Evolutionary conservation across 2,329 filamentous ascomycete species (phyloP).

Genomic region (Aspergillus latus): DNA sequence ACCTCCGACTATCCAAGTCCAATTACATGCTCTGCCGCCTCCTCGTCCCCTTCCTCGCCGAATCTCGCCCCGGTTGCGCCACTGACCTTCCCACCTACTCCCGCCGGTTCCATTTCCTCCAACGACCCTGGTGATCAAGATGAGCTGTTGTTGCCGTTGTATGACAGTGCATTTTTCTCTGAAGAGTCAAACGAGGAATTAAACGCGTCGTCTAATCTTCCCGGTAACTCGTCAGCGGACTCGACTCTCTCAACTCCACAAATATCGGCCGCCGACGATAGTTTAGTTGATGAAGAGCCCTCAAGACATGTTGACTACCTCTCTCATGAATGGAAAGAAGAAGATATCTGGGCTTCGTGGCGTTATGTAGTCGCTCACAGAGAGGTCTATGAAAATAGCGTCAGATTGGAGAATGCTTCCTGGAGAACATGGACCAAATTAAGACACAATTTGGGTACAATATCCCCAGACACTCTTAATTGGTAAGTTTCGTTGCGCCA

Average conservation of each 20-base stretch:
- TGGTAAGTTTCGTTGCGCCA: slow-evolving; percentile 62
- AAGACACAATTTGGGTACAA: slow-evolving; percentile 80
- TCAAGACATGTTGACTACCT: slow-evolving; percentile 93
- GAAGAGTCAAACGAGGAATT: slow-evolving; percentile 40
- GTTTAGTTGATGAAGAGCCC: slow-evolving; percentile 69
- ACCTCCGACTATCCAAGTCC: slow-evolving; percentile 27
- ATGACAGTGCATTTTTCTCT: slow-evolving; percentile 49
- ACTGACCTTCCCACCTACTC: slow-evolving; percentile 35
- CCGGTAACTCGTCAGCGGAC: slow-evolving; percentile 33
- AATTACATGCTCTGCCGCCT: slow-evolving; percentile 34
- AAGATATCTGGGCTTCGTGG: slow-evolving; percentile 98
- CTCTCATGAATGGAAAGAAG: slow-evolving; percentile 88
- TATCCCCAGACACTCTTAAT: slow-evolving; percentile 88
- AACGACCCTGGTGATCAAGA: slow-evolving; percentile 28
- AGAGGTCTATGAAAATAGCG: slow-evolving; percentile 75
- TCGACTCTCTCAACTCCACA: slow-evolving; percentile 61
- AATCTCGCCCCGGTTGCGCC: slow-evolving; percentile 32
- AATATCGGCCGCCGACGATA: slow-evolving; percentile 73
- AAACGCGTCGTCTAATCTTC: slow-evolving; percentile 23
- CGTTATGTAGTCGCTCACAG: slow-evolving; percentile 82
- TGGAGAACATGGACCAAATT: slow-evolving; percentile 97
- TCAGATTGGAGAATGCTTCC: slow-evolving; percentile 87
- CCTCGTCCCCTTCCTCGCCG: slow-evolving; percentile 41
- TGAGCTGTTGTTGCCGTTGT: slow-evolving; percentile 45
- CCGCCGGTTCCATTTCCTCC: slow-evolving; percentile 41